Base-by-base conservation (phyloP, 2,329 filamentous ascomycete species). In the Diaporthe ilicicola region DNA sequence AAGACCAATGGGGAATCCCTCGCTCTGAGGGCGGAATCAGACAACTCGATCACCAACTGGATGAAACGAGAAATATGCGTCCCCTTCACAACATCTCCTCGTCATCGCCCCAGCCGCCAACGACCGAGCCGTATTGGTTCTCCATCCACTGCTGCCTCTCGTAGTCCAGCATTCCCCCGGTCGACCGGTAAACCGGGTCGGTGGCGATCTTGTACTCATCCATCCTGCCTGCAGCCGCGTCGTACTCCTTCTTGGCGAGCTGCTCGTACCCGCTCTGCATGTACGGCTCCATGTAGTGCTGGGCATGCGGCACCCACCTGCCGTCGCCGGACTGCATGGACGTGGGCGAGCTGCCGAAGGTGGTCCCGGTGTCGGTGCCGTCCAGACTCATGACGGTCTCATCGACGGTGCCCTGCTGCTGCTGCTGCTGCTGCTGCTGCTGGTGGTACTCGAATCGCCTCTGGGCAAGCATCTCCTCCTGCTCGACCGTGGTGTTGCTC, bases 231-330 rank as follows among this genome's bases (percentile, higher is more conserved):
- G 81, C 82, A 2, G 85, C 86, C 69, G 85, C 82, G 75, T 92
- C 87, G 73, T 91, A 89, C 77, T 93, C 91, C 67, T 89, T 85
- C 70, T 86, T 85, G 71, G 91, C 89, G 70, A 93, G 82, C 77
- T 89, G 85, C 76, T 94, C 92, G 78, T 97, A 97, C 17, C 94
- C 94, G 8, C 90, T 91, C 59, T 89, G 81, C 88, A 97, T 97
- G 81, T 97, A 97, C 0, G 94, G 94, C 80, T 97, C 94, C 48
- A 88, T 89, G 72, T 62, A 62, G 59, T 62, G 42, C 42, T 62
- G 59, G 12, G 59, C n/a, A 27, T 62, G 59, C 42, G 59, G 27
- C 17, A 48, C 59, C 88, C 89, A 91, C 65, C 84, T 84, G 32
- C 88, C 85, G 71, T 90, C 86, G 10, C 81, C 80, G 3, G 82